Evolutionary conservation across 2,329 filamentous ascomycete genomes (phyloP), one percentile per base, ranked within the genome.

Genomic region (Exophiala spinifera): DNA sequence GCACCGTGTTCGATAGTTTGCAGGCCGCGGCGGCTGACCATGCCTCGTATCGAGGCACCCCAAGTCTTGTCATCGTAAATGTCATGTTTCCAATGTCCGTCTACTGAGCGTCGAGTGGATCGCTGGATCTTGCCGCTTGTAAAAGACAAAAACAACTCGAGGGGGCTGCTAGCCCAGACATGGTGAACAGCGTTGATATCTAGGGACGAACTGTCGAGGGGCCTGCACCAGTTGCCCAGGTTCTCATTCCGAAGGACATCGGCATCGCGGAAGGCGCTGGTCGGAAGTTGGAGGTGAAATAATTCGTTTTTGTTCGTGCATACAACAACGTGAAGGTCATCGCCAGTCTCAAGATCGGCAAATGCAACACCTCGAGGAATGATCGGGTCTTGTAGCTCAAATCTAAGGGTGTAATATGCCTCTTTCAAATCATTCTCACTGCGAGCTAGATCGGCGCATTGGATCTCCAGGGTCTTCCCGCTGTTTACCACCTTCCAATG

Each of bases 401-500:
- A 82, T 64, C 89, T 84, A 47, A 96, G 77, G 3, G 88, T 86
- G 48, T 94, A 76, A 61, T 86, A 83, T 51, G 88, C 83, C 71
- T 95, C 89, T 47, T 73, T 68, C 40, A 77, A 72, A 19, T 84
- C 80, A 62, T 78, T 80, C 57, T 78, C 79, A 61, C 79, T 82
- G 74, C 81, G 91, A 68, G 84, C 87, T 61, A 96, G 74, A 72
- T 99, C 94, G 56, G 89, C 84, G 37, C 84, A 85, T 67, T 89
- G 87, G 47, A 99, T 79, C 72, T 94, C 92, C 63, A 99, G 78
- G 59, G 90, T 78, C 62, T 82, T 88, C 66, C 85, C 84, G 65
- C 89, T 84, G 66, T 95, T 87, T 57, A 96, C 74, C 36, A 97
- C 80, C 63, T 92, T 84, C 94, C 94, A 99, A 45, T 96, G 79